Evolutionary conservation across 2,329 filamentous ascomycete species (phyloP).

Genomic region (Fusarium sulawesiense): DNA sequence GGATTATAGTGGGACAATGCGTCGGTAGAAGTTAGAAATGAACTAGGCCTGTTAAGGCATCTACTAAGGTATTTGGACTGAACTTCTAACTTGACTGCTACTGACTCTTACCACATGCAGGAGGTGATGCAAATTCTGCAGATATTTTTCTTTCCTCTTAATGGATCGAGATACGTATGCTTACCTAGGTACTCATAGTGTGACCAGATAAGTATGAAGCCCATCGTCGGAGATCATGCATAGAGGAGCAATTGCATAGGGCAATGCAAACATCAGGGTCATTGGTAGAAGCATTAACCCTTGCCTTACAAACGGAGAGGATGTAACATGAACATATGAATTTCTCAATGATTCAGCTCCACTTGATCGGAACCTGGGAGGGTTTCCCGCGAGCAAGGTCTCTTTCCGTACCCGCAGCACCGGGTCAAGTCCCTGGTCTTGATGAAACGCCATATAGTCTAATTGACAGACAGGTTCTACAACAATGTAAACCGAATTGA

Average conservation of each 20-base stretch:
- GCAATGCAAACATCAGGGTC: background rate
- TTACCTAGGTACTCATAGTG: no score
- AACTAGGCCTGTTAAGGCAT: conserved; percentile 33
- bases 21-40: conserved; percentile 14
- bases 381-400: background rate
- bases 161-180: background rate
- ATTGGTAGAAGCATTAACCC: background rate
- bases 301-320: background rate
- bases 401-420: background rate
- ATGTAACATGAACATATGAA: background rate
- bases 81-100: background rate
- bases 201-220: background rate
- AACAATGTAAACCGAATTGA: background rate
- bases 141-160: background rate
- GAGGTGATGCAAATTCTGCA: background rate
- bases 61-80: conserved; percentile 18
- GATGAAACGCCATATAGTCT: background rate
- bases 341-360: background rate
- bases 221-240: background rate
- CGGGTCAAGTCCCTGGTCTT: background rate
- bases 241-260: background rate
- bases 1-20: conserved; percentile 18
- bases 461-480: background rate
- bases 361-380: background rate
- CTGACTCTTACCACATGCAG: conserved; percentile 15